These are phyloP conservation scores for Dispira parvispora DNA, from an alignment of 192 early-diverging fungal genomes.

Conservation along the genomic window DNA sequence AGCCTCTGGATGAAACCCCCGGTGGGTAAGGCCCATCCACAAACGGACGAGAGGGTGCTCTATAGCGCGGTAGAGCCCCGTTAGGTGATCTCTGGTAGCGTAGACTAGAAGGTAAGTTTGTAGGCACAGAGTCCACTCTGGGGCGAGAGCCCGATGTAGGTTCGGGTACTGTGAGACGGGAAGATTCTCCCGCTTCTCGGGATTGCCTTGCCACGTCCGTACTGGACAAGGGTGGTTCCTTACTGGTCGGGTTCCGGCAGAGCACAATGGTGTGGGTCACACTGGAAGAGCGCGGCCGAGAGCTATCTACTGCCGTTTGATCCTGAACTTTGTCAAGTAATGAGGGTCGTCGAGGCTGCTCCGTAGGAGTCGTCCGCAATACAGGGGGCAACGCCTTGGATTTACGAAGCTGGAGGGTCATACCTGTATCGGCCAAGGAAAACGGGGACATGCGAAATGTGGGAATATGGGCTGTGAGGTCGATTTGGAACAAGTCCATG, in stretches of 20 bases:
- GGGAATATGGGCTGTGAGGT: slow-evolving; percentile 4
- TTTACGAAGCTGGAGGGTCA: slow-evolving; percentile 8
- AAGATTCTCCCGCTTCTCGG: not conserved
- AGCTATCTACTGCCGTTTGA: not conserved
- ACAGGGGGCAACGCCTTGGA: not conserved
- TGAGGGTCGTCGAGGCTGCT: too few species aligned
- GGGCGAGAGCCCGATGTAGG: not conserved
- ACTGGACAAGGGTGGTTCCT: not conserved
- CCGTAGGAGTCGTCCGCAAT: too few species aligned
- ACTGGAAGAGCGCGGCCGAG: not conserved
- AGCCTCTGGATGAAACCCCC: too few species aligned
- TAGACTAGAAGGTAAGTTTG: not conserved
- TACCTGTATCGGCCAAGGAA: not conserved
- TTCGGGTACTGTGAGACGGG: not conserved
- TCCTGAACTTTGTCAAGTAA: too few species aligned
- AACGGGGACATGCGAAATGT: not conserved
- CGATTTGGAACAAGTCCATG: slow-evolving; percentile 1
- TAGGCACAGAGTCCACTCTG: slow-evolving; percentile 1
- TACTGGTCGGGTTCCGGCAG: not conserved
- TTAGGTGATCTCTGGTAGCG: too few species aligned
- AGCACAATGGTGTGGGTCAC: not conserved
- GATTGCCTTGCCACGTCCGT: not conserved
- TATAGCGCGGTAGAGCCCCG: too few species aligned
- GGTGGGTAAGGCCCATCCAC: too few species aligned
- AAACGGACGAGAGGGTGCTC: too few species aligned